Evolutionary conservation across 768 basidiomycete genomes (phyloP).

Genomic region (Tylopilus intermedius): DNA sequence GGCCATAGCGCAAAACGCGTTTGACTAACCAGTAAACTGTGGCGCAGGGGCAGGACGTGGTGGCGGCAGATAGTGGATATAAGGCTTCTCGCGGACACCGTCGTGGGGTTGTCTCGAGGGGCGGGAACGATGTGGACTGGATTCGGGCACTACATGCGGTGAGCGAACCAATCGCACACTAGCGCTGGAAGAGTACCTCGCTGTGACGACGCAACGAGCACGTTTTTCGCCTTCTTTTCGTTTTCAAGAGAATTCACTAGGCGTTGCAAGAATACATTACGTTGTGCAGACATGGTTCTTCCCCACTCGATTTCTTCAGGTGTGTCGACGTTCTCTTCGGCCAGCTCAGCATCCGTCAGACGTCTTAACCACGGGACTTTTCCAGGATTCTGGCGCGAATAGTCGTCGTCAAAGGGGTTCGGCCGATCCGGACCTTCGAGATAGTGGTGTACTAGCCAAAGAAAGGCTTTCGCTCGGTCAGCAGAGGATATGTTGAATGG

Average conservation of each 20-base stretch:
- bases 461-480: constrained; percentile 72
- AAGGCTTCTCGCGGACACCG: constrained; percentile 28
- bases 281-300: constrained; percentile 61
- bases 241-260: constrained; percentile 54
- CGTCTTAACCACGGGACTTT: constrained; percentile 61
- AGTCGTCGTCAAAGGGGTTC: constrained; percentile 77
- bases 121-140: constrained; percentile 25
- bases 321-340: constrained; percentile 73
- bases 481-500: constrained; percentile 67
- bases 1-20: neutral
- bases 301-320: constrained; percentile 77
- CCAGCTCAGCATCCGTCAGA: constrained; percentile 51
- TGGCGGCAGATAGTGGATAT: constrained; percentile 32
- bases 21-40: constrained; percentile 22
- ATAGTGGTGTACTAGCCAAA: constrained; percentile 82
- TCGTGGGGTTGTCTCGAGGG: constrained; percentile 21
- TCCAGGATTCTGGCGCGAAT: constrained; percentile 49
- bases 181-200: constrained; percentile 14
- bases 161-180: constrained; percentile 4
- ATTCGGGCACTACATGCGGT: constrained; percentile 21
- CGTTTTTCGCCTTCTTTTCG: constrained; percentile 45
- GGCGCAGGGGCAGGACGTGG: constrained; percentile 17
- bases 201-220: constrained; percentile 29
- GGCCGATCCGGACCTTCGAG: constrained; percentile 57
- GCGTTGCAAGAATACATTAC: constrained; percentile 67